phyloP scores from a whole-genome alignment of 2,329 filamentous ascomycete species.

The Fusarium newnesense region DNA sequence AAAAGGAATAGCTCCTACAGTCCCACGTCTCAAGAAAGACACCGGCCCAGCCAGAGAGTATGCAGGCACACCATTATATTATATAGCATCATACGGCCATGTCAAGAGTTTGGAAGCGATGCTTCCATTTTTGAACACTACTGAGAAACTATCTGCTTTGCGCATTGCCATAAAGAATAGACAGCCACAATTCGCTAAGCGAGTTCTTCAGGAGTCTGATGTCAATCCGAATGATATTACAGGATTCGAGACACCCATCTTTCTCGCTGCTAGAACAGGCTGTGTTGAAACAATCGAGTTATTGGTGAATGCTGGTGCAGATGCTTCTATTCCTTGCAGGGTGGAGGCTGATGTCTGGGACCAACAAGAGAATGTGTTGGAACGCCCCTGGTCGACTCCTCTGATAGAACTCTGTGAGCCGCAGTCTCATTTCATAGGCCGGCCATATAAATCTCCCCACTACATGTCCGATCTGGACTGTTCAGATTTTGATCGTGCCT shows the following conservation, averaged over 20 bases:
- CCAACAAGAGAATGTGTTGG: not conserved
- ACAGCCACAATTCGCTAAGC: conserved; percentile 36
- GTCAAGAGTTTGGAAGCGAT: conserved; percentile 42
- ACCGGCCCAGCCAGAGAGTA: no score
- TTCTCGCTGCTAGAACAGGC: conserved; percentile 2
- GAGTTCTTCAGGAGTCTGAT: conserved; percentile 46
- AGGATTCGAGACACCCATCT: conserved; percentile 38
- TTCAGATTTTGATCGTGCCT: conserved; percentile 4
- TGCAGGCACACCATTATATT: conserved; percentile 13
- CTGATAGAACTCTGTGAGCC: not conserved
- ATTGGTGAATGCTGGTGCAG: conserved; percentile 47
- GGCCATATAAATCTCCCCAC: no score
- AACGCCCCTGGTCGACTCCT: not conserved
- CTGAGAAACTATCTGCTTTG: conserved; percentile 43
- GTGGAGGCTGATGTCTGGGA: not conserved
- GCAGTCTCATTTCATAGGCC: not conserved
- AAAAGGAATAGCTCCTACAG: conserved; percentile 48
- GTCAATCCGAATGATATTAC: conserved; percentile 46
- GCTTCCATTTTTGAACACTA: conserved; percentile 39
- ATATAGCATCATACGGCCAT: conserved; percentile 45
- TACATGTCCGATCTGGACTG: not conserved
- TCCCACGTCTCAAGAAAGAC: not conserved
- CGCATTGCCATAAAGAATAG: conserved; percentile 38
- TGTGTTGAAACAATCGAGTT: conserved; percentile 32
- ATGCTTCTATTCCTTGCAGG: conserved; percentile 38